phyloP scores from a whole-genome alignment of 352 stramenopile species.

The Pythium vanterpoolii region DNA sequence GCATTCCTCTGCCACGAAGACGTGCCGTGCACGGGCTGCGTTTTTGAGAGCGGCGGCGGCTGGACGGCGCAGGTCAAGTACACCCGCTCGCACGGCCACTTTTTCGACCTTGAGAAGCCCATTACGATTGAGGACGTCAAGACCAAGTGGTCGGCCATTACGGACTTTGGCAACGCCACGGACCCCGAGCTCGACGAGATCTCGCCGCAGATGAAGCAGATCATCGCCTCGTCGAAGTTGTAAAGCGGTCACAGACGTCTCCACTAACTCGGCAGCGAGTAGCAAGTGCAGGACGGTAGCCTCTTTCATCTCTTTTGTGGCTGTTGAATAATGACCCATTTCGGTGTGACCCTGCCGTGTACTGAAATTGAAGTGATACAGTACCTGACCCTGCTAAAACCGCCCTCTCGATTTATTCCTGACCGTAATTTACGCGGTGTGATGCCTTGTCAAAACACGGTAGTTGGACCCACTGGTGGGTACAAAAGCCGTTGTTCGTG shows the following conservation, averaged over 20 bases:
- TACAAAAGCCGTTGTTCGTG: constrained; percentile 1
- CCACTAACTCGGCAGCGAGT: not conserved
- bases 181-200: constrained; percentile 79
- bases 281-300: not conserved
- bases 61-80: constrained; percentile 85
- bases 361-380: not conserved
- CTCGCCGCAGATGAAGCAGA: constrained; percentile 77
- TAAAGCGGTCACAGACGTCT: constrained; percentile 24
- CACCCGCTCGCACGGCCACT: constrained; percentile 59
- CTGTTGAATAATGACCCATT: not conserved
- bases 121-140: constrained; percentile 79
- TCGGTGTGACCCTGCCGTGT: not conserved
- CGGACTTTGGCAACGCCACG: constrained; percentile 67
- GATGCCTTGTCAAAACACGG: constrained; percentile 5
- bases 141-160: constrained; percentile 71
- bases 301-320: not conserved
- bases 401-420: not conserved
- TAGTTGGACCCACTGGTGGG: not conserved
- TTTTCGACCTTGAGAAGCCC: constrained; percentile 66
- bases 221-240: constrained; percentile 59
- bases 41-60: constrained; percentile 85
- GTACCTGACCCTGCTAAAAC: not conserved
- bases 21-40: constrained; percentile 60
- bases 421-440: not conserved
- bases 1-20: constrained; percentile 85